phyloP scores from a whole-genome alignment of 306 rosid genomes.

The Ceratonia siliqua region DNA sequence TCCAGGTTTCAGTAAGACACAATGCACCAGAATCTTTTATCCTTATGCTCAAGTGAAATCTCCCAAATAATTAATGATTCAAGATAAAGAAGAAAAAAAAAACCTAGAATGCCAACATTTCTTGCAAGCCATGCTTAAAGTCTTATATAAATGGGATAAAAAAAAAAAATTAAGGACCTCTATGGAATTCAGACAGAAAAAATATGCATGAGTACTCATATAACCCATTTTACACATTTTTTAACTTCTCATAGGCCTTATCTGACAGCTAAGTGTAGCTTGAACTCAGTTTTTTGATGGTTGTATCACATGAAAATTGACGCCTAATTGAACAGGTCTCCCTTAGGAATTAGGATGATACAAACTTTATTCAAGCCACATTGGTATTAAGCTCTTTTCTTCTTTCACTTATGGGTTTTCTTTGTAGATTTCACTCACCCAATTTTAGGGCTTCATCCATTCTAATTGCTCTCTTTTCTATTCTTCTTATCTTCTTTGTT shows the following conservation, averaged over 20 bases:
- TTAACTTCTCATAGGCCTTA: neutral
- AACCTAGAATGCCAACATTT: conserved; percentile 1
- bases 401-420: neutral
- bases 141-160: neutral
- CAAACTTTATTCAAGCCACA: conserved; percentile 1
- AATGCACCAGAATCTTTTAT: conserved; percentile 2
- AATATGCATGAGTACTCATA: neutral
- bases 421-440: neutral
- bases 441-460: neutral
- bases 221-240: neutral
- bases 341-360: neutral
- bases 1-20: conserved; percentile 9
- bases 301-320: neutral
- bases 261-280: neutral
- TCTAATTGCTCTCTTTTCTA: neutral
- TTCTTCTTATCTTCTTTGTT: conserved; percentile 1
- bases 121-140: conserved; percentile 1
- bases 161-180: neutral
- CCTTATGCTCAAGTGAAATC: conserved; percentile 16
- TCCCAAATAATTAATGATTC: neutral
- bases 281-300: neutral
- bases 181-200: conserved; percentile 22
- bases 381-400: neutral
- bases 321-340: neutral
- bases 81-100: neutral